Evolutionary conservation across 1,284 basidiomycete genomes (phyloP).

Genomic region (Sphagnurus paluster): DNA sequence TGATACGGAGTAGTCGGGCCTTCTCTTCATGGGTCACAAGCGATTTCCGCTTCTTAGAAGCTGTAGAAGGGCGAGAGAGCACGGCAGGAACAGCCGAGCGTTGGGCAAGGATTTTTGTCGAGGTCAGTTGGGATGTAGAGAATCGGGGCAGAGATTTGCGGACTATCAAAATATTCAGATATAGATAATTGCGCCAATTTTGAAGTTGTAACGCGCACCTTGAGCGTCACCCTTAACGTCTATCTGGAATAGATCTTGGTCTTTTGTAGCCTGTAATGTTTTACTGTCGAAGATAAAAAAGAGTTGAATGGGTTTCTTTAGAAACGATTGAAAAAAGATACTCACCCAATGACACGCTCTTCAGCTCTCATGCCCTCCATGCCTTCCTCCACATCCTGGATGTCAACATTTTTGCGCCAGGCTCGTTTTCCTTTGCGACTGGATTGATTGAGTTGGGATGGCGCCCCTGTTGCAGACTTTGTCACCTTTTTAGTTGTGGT

Average conservation of each 20-base stretch:
- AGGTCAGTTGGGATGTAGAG: conserved; percentile 61
- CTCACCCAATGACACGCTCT: conserved; percentile 77
- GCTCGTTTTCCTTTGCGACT: conserved; percentile 89
- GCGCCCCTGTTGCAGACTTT: conserved; percentile 47
- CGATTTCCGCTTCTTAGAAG: conserved; percentile 36
- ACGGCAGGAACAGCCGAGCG: conserved; percentile 87
- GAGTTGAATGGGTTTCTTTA: background rate
- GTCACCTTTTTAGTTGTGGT: conserved; percentile 13
- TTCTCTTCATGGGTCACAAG: conserved; percentile 63
- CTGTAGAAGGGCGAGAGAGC: conserved; percentile 46
- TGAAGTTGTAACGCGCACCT: conserved; percentile 41
- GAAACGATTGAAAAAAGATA: conserved; percentile 10
- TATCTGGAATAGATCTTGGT: conserved; percentile 77
- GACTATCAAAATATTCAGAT: conserved; percentile 38
- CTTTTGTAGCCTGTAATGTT: conserved; percentile 59
- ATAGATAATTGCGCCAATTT: background rate
- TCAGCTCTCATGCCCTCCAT: conserved; percentile 76
- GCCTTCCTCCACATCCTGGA: conserved; percentile 72
- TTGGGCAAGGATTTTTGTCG: conserved; percentile 80
- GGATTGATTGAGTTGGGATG: conserved; percentile 68
- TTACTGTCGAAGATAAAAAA: conserved; percentile 39
- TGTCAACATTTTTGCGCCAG: conserved; percentile 91
- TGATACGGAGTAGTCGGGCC: conserved; percentile 71
- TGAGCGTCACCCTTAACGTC: conserved; percentile 81
- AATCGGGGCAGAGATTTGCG: conserved; percentile 57